Evolutionary conservation across 345 rosid species (phyloP).

Genomic region (Erysimum cheiranthoides): DNA sequence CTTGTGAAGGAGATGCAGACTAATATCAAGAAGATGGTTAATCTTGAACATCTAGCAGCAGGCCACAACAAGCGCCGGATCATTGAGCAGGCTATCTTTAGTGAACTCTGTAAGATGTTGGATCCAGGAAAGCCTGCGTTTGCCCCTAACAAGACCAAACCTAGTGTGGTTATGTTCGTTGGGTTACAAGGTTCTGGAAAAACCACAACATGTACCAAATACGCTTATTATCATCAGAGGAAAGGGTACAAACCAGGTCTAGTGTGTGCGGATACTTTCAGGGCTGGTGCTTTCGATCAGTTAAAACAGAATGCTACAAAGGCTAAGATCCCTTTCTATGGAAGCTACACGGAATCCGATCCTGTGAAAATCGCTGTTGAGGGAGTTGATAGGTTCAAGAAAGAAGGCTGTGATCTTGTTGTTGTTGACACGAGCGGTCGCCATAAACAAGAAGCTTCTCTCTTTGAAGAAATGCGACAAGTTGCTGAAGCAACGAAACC

Average conservation of each 20-base stretch:
- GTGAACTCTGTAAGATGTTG: conserved; percentile 85
- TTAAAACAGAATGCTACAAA: conserved; percentile 88
- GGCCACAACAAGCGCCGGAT: conserved; percentile 80
- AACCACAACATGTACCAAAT: conserved; percentile 84
- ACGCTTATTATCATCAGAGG: conserved; percentile 86
- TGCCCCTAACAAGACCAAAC: conserved; percentile 76
- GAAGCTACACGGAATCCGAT: conserved; percentile 93
- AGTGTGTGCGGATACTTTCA: conserved; percentile 92
- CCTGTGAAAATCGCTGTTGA: conserved; percentile 89
- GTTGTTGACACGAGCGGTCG: conserved; percentile 96
- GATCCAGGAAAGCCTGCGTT: conserved; percentile 94
- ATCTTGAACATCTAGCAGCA: conserved; percentile 91
- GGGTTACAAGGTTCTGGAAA: conserved; percentile 85
- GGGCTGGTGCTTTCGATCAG: conserved; percentile 81
- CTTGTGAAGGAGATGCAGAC: conserved; percentile 87
- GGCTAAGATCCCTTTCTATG: conserved; percentile 87
- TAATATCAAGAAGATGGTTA: conserved; percentile 90
- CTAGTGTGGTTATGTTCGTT: conserved; percentile 84
- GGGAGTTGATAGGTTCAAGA: conserved; percentile 87
- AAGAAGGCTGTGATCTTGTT: conserved; percentile 88
- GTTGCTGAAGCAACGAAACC: conserved; percentile 96
- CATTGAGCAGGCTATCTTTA: conserved; percentile 94
- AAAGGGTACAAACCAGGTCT: conserved; percentile 87
- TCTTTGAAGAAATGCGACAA: conserved; percentile 98
- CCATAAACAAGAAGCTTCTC: conserved; percentile 93